phyloP scores from a whole-genome alignment of 345 rosid genomes.

The Syzygium oleosum region DNA sequence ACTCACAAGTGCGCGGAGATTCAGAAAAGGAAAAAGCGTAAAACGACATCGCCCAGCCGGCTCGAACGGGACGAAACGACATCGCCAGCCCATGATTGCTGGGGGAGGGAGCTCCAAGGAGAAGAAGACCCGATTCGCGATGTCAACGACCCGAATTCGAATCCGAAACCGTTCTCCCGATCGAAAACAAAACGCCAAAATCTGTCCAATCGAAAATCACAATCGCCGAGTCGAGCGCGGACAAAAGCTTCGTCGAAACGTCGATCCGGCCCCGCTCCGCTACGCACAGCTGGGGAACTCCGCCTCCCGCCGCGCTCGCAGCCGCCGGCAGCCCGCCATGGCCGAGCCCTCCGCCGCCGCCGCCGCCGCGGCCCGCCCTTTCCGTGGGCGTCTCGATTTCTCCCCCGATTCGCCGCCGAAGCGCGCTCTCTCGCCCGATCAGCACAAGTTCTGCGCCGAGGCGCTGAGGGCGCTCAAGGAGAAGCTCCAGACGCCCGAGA shows the following conservation, averaged over 20 bases:
- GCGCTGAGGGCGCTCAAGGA: constrained; percentile 45
- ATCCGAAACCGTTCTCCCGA: neutral
- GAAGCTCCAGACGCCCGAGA: constrained; percentile 29
- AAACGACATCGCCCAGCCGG: neutral
- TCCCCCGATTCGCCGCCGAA: constrained; percentile 40
- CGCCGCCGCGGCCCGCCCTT: neutral
- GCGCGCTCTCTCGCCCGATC: constrained; percentile 49
- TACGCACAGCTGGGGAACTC: constrained; percentile 47
- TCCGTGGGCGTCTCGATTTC: constrained; percentile 21
- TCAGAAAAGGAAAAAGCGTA: neutral
- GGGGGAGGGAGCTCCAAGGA: neutral
- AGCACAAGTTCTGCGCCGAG: constrained; percentile 46
- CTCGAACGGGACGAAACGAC: neutral
- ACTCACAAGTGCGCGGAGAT: neutral
- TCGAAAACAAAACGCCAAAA: neutral
- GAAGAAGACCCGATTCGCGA: neutral
- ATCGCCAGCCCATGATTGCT: neutral
- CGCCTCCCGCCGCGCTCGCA: constrained; percentile 19
- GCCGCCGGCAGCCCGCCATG: constrained; percentile 35
- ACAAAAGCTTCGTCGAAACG: neutral
- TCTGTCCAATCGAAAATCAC: neutral
- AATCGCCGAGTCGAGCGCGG: constrained; percentile 3
- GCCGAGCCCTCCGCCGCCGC: constrained; percentile 9
- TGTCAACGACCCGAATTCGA: neutral
- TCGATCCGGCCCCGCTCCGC: neutral